phyloP scores from a whole-genome alignment of 2,329 filamentous ascomycete genomes.

The Sporothrix euskadiensis region DNA sequence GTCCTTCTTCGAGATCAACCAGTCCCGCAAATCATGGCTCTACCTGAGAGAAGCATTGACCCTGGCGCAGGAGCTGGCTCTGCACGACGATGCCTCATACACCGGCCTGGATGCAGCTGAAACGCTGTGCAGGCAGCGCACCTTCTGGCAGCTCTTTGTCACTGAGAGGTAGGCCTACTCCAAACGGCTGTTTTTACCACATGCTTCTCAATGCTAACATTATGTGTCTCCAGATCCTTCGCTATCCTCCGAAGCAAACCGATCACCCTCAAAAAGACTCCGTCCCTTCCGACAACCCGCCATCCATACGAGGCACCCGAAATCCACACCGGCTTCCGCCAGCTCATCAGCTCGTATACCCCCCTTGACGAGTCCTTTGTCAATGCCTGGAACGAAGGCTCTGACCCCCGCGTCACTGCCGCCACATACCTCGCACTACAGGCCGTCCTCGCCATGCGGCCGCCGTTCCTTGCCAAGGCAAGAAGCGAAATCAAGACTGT shows the following conservation, averaged over 20 bases:
- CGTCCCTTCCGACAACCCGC: slow-evolving; percentile 54
- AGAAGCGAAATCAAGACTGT: slow-evolving; percentile 26
- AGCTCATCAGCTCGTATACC: slow-evolving; percentile 61
- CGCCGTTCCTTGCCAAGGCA: slow-evolving; percentile 37
- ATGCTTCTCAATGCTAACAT: background rate
- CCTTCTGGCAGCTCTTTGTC: slow-evolving; percentile 65
- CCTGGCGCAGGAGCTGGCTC: slow-evolving; percentile 57
- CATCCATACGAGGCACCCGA: slow-evolving; percentile 54
- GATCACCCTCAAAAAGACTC: slow-evolving; percentile 61
- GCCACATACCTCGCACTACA: slow-evolving; percentile 43
- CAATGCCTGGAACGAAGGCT: slow-evolving; percentile 63
- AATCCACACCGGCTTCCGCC: slow-evolving; percentile 59
- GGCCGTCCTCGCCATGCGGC: slow-evolving; percentile 40
- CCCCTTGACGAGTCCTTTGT: slow-evolving; percentile 65
- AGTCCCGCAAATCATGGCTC: slow-evolving; percentile 62
- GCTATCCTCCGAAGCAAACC: slow-evolving; percentile 65
- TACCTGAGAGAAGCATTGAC: slow-evolving; percentile 63
- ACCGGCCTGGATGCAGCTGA: slow-evolving; percentile 51
- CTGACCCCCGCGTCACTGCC: slow-evolving; percentile 41
- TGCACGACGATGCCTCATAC: slow-evolving; percentile 61
- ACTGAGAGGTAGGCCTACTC: slow-evolving; percentile 53
- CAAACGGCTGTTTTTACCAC: background rate
- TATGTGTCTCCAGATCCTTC: slow-evolving; percentile 51
- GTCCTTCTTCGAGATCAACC: slow-evolving; percentile 62
- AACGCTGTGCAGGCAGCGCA: slow-evolving; percentile 53